Conservation (phyloP, 371 early-diverging fungal genomes). For the Basidiobolus heterosporus region DNA sequence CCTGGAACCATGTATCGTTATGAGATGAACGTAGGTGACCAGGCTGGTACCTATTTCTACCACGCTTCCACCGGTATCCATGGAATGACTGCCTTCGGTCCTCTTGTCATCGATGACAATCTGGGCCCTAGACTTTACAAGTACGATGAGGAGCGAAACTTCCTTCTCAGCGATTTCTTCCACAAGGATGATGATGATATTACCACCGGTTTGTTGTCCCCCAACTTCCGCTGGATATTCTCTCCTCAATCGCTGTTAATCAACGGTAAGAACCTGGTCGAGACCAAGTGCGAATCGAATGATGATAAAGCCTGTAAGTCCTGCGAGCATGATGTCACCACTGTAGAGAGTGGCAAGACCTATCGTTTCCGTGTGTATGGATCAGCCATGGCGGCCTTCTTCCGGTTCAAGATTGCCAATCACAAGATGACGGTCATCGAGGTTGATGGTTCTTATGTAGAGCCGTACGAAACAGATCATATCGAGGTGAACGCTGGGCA, state of each 20-base stretch:
- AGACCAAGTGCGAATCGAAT: not conserved
- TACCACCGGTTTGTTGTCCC: slow-evolving; percentile 10
- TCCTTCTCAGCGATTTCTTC: slow-evolving; percentile 26
- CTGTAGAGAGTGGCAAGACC: slow-evolving; percentile 1
- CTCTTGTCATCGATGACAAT: slow-evolving; percentile 17
- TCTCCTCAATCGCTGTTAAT: slow-evolving; percentile 20
- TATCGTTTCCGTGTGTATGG: slow-evolving; percentile 4
- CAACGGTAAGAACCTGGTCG: slow-evolving; percentile 16
- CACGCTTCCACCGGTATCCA: slow-evolving; percentile 11
- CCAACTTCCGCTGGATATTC: slow-evolving; percentile 9
- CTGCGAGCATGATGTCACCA: not conserved
- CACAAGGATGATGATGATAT: slow-evolving; percentile 11
- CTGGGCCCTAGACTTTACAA: slow-evolving; percentile 3
- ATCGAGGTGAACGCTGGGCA: slow-evolving; percentile 17
- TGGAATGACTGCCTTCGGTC: slow-evolving; percentile 2
- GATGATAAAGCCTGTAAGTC: no score
- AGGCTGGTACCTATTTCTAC: slow-evolving; percentile 21
- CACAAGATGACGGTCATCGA: slow-evolving; percentile 18
- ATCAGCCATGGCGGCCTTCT: slow-evolving; percentile 5
- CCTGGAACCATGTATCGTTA: slow-evolving; percentile 15
- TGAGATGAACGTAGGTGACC: slow-evolving; percentile 14
- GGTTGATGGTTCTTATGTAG: slow-evolving; percentile 3
- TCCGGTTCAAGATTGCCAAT: slow-evolving; percentile 16
- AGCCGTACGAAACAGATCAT: not conserved
- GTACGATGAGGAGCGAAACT: slow-evolving; percentile 22